phyloP scores from a whole-genome alignment of 1,284 basidiomycete species.

The Athelia psychrophila region DNA sequence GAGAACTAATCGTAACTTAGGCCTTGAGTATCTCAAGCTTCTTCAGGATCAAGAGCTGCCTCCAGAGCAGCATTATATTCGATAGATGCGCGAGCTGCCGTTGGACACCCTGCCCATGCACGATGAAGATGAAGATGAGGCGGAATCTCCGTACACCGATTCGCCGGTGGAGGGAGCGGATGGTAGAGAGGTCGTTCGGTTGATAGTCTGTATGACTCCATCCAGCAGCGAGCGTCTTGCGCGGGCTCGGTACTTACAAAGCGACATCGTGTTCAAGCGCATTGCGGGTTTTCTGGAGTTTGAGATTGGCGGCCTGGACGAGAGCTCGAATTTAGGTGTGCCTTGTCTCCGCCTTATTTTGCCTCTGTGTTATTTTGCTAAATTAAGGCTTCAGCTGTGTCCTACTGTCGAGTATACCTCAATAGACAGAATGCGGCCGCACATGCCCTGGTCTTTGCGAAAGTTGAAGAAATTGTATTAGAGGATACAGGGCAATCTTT shows the following conservation, averaged over 20 bases:
- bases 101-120: neutral
- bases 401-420: constrained; percentile 18
- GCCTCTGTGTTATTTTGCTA: neutral
- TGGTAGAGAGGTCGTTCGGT: constrained; percentile 9
- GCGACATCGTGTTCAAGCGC: constrained; percentile 24
- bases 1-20: neutral
- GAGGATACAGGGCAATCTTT: constrained; percentile 19
- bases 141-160: neutral
- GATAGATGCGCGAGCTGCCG: constrained; percentile 9
- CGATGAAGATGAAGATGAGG: constrained; percentile 8
- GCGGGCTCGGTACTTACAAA: constrained; percentile 19
- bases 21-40: constrained; percentile 4
- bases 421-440: constrained; percentile 19
- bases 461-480: constrained; percentile 19
- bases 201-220: constrained; percentile 25
- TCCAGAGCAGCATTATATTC: constrained; percentile 9
- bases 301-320: constrained; percentile 17
- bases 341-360: neutral
- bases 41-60: constrained; percentile 6
- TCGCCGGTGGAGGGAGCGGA: neutral
- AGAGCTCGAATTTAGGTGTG: constrained; percentile 10
- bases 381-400: constrained; percentile 10
- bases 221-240: constrained; percentile 16
- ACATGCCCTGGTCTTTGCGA: constrained; percentile 18
- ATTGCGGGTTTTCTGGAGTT: constrained; percentile 25